phyloP scores from a whole-genome alignment of 2,329 filamentous ascomycete species.

The Botryosphaeria agaves region DNA sequence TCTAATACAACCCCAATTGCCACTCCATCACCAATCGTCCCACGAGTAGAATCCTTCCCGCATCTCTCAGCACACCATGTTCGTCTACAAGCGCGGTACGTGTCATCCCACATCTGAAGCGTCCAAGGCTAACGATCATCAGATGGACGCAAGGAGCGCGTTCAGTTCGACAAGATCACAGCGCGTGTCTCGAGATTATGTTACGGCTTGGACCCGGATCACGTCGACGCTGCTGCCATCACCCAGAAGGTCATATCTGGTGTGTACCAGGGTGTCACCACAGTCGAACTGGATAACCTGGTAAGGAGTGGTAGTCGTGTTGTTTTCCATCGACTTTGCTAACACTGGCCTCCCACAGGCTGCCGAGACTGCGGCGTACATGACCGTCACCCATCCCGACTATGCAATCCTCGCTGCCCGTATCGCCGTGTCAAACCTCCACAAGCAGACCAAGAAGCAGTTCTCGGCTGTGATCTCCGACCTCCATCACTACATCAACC shows the following conservation, averaged over 20 bases:
- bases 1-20: no score
- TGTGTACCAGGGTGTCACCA: constrained; percentile 96
- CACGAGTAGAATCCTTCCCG: no score
- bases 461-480: constrained; percentile 92
- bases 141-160: constrained; percentile 99
- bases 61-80: constrained; percentile 25
- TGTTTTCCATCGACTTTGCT: constrained; percentile 2
- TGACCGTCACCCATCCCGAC: constrained; percentile 98
- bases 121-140: constrained; percentile 3
- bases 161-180: constrained; percentile 99
- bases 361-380: constrained; percentile 96
- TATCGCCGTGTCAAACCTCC: constrained; percentile 96
- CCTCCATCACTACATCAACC: constrained; percentile 91
- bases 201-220: constrained; percentile 88
- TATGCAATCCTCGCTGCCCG: constrained; percentile 96
- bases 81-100: constrained; percentile 46
- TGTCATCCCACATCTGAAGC: constrained; percentile 4
- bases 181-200: constrained; percentile 93
- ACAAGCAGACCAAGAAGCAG: constrained; percentile 99
- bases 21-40: no score
- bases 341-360: constrained; percentile 39
- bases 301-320: constrained; percentile 45
- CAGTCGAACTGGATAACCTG: constrained; percentile 88
- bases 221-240: constrained; percentile 94
- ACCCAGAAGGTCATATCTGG: constrained; percentile 99